phyloP scores from a whole-genome alignment of 2,329 filamentous ascomycete species.

The Thermothelomyces thermophilus region DNA sequence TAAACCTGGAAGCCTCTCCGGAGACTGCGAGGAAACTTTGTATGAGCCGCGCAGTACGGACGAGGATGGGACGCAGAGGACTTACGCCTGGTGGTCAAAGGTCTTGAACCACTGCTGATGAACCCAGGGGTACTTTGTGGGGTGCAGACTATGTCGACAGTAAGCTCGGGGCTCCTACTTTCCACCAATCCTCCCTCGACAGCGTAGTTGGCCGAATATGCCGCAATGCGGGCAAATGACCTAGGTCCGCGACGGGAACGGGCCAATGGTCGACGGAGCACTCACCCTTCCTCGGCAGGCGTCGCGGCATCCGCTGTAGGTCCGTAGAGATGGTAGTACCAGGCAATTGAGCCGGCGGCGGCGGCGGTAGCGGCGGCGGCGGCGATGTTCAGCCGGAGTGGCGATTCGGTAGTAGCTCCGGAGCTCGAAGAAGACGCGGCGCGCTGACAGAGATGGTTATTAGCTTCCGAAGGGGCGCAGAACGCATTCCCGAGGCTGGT shows the following conservation, averaged over 20 bases:
- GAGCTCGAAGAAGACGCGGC: constrained; percentile 66
- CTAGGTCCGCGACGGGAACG: constrained; percentile 12
- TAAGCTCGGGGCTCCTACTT: constrained; percentile 26
- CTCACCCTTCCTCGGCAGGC: constrained; percentile 96
- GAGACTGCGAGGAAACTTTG: constrained; percentile 51
- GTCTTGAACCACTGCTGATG: constrained; percentile 89
- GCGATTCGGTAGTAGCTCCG: constrained; percentile 64
- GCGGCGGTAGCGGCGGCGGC: constrained; percentile 79
- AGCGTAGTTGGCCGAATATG: constrained; percentile 21
- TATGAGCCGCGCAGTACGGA: constrained; percentile 28
- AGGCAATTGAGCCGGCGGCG: constrained; percentile 83
- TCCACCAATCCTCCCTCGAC: constrained; percentile 3
- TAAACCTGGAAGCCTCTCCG: constrained; percentile 99
- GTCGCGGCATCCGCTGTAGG: constrained; percentile 82
- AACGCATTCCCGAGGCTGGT: background rate
- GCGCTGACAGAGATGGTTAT: constrained; percentile 40
- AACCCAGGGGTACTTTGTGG: constrained; percentile 91
- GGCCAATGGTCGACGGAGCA: constrained; percentile 27
- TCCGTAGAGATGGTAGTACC: constrained; percentile 97
- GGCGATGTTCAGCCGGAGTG: constrained; percentile 78
- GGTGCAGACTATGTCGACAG: constrained; percentile 63
- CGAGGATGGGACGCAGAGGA: constrained; percentile 30
- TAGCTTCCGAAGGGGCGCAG: constrained; percentile 16
- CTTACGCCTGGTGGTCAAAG: constrained; percentile 94
- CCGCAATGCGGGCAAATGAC: constrained; percentile 22